Evolutionary conservation across 768 basidiomycete genomes (phyloP).

Genomic region (Boletus fagicola): DNA sequence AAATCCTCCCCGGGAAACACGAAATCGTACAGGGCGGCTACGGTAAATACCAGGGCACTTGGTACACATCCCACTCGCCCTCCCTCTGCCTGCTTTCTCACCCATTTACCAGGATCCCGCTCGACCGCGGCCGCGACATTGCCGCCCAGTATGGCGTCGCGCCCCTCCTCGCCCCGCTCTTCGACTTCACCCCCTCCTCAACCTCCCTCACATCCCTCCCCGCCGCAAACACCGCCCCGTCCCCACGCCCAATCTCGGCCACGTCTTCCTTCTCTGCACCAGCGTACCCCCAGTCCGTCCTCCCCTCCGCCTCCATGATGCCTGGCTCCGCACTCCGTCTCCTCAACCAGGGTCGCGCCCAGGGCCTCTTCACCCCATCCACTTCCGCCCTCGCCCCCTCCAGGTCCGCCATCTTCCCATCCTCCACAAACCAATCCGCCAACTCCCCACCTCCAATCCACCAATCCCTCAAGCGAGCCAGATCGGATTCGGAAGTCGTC

Average conservation of each 20-base stretch:
- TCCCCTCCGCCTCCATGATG: conserved; percentile 83
- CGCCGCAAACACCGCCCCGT: conserved; percentile 42
- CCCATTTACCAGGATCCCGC: conserved; percentile 73
- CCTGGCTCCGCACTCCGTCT: conserved; percentile 83
- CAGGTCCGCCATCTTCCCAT: conserved; percentile 52
- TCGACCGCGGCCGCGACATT: conserved; percentile 90
- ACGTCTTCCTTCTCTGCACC: conserved; percentile 64
- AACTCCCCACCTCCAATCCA: conserved; percentile 49
- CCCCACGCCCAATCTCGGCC: conserved; percentile 65
- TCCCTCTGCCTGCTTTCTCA: conserved; percentile 10
- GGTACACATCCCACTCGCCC: conserved; percentile 50
- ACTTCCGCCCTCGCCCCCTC: conserved; percentile 56
- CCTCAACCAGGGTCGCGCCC: conserved; percentile 81
- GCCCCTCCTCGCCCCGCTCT: conserved; percentile 81
- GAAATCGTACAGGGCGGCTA: conserved; percentile 99
- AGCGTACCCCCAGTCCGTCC: conserved; percentile 50
- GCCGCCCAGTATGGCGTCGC: conserved; percentile 91
- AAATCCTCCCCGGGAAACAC: conserved; percentile 91
- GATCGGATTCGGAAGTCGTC: conserved; percentile 63
- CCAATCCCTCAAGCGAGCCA: conserved; percentile 55
- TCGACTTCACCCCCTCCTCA: conserved; percentile 86
- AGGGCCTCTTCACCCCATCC: conserved; percentile 83
- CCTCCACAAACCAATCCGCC: conserved; percentile 45
- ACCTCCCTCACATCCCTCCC: conserved; percentile 70
- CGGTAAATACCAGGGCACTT: conserved; percentile 99